Base-by-base conservation (phyloP, 2,329 filamentous ascomycete species). In the Aquanectria penicillioides region DNA sequence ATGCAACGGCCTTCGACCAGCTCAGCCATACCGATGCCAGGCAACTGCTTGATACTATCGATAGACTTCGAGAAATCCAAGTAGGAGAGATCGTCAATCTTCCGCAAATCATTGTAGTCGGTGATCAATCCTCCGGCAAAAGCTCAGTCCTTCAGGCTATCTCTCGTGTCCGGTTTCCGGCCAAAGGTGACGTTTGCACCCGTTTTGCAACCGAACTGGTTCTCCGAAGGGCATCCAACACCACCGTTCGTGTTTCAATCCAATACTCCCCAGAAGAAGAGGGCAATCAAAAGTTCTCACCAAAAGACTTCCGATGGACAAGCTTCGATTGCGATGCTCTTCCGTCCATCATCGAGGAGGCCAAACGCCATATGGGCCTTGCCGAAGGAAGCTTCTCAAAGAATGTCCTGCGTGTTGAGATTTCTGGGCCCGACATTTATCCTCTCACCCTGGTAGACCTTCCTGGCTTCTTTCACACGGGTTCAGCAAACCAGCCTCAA, bases 61-160 rank as follows among this genome's bases (percentile, higher is more conserved):
- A 49, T 22, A 36, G 56, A 6, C 41, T 59, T 9, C 49, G 50
- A 22, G 15, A 33, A 12, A 37, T 44, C 8, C 38, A 53, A 25
- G 74, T 33, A 72, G 72, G 55, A 18, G 38, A 51, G 25, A 33
- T 65, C 57, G 71, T 83, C 13, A 74, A 75, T 12, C 70, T 81
- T 0, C 80, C 80, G 0, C 74, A 82, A 61, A 80, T 82, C 54
- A 81, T 89, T 23, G 85, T 89, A 11, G 85, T 82, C 47, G 86
- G 87, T 3, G 83, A 88, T 56, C 86, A 89, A 63, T 87, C 83
- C 0, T 82, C 83, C 1, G 87, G 87, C 4, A 90, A 90, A 69
- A 88, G 84, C 54, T 89, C 86, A 0, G 85, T 89, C 0, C 80
- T 90, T 0, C 86, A 90, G 65, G 87, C 86, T 2, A 85, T 90